phyloP scores from a whole-genome alignment of 2,329 filamentous ascomycete species.

The Diaporthe velutina region DNA sequence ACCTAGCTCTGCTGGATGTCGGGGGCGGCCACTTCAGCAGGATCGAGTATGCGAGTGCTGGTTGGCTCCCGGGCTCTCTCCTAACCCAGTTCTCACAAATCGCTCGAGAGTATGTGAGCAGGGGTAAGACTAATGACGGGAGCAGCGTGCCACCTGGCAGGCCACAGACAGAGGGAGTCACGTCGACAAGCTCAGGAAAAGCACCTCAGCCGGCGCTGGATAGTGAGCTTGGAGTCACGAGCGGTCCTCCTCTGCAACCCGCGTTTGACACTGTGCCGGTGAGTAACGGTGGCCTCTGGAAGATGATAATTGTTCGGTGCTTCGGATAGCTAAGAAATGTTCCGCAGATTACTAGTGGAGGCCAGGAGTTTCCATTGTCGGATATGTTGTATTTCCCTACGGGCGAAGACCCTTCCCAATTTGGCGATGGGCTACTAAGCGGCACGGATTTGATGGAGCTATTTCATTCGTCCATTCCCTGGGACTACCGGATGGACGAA shows the following conservation, averaged over 20 bases:
- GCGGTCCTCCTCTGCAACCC: neutral
- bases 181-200: neutral
- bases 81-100: constrained; percentile 56
- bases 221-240: constrained; percentile 2
- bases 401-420: constrained; percentile 19
- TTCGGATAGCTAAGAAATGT: neutral
- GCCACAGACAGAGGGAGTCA: neutral
- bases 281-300: neutral
- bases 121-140: constrained; percentile 33
- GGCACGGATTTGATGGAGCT: constrained; percentile 16
- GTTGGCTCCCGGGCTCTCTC: constrained; percentile 52
- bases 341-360: constrained; percentile 4
- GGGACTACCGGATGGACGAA: constrained; percentile 15
- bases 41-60: constrained; percentile 54
- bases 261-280: constrained; percentile 11
- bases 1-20: constrained; percentile 56
- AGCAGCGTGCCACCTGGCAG: neutral
- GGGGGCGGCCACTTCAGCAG: constrained; percentile 57
- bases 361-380: constrained; percentile 6
- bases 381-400: constrained; percentile 18
- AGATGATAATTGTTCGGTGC: neutral
- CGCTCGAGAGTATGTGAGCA: constrained; percentile 55
- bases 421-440: constrained; percentile 11
- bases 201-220: neutral
- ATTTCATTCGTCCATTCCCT: constrained; percentile 15